Base-by-base conservation (phyloP, 2,329 filamentous ascomycete genomes). In the Bipolaris cookei region DNA sequence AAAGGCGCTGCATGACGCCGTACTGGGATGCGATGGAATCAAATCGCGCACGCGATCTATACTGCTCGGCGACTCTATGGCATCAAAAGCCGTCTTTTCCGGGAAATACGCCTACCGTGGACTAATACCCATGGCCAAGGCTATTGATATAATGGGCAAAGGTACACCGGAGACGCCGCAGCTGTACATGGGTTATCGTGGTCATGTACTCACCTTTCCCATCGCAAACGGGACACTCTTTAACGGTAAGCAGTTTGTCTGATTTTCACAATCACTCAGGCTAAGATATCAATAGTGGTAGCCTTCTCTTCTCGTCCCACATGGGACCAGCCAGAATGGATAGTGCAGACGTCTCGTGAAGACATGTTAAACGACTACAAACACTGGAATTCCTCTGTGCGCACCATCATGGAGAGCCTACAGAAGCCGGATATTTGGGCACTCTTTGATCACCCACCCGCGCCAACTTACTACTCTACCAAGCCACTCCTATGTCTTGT, bases 1-100 rank as follows among this genome's bases (percentile, higher is more conserved):
- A 0, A 73, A 65, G 0, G 80, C 75, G 0, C 65, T 75, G 23
- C 80, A 81, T 28, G 77, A 77, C 57, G 77, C 79, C 1, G 82
- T 86, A 0, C 78, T 89, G 54, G 86, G 84, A 4, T 87, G 85
- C 67, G 87, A 90, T 71, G 87, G 87, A 0, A 86, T 90, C 66
- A 86, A 86, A 67, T 86, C 84, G 0, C 76, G 78, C 3, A 78
- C 83, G 2, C 78, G 87, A 6, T 69, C 81, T 28, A 69, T 84
- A 13, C 70, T 89, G 4, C 75, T 88, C 2, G 84, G 82, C 0
- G 68, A 78, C 2, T 47, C 59, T 0, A 76, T 79, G 3, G 74
- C 80, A 0, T 68, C 79, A 23, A 21, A 52, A 6, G 78, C 86
- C 0, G 69, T 76, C 1, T 89, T 86, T 67, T 82, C 81, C 0